Percentiles rank a stretch among this genome's conserved stretches.
Conservation (phyloP, 805 yeast species). For the Ogataea trehaloabstinens region DNA sequence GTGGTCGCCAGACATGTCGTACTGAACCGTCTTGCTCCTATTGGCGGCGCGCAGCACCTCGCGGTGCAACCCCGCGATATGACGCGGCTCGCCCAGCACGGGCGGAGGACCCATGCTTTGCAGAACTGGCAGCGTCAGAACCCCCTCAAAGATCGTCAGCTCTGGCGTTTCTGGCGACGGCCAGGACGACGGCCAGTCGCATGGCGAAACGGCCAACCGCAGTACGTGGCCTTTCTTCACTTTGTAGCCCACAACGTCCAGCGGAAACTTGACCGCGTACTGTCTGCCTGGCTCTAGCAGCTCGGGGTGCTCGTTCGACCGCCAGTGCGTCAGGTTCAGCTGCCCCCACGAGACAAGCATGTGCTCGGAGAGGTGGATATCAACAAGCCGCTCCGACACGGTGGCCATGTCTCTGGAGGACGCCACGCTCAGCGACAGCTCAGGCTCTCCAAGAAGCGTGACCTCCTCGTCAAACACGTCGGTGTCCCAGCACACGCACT, state of each 20-base stretch:
- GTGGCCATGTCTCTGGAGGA: constrained; percentile 36
- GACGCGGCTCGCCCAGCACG: too few species aligned
- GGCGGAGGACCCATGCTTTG: too few species aligned
- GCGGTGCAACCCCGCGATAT: too few species aligned
- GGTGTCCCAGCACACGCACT: constrained; percentile 35
- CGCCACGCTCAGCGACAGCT: constrained; percentile 27
- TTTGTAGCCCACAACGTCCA: constrained; percentile 40
- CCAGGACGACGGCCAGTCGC: constrained; percentile 49
- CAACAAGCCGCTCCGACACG: constrained; percentile 37
- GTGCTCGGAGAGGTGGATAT: constrained; percentile 36
- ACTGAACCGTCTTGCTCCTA: constrained; percentile 22
- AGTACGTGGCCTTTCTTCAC: constrained; percentile 35
- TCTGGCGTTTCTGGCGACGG: constrained; percentile 40
- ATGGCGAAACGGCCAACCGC: constrained; percentile 38
- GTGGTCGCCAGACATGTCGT: constrained; percentile 31
- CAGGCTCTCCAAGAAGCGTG: constrained; percentile 37
- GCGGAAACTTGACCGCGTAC: constrained; percentile 32
- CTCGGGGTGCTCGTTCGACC: constrained; percentile 39
- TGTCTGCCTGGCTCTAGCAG: constrained; percentile 28
- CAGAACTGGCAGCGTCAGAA: constrained; percentile 29
- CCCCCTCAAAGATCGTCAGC: constrained; percentile 30
- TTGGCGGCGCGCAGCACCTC: constrained; percentile 22
- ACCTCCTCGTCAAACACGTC: constrained; percentile 21
- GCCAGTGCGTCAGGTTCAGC: constrained; percentile 38
- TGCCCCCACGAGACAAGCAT: constrained; percentile 43